These are phyloP conservation scores for Didymella arachidicola DNA, from an alignment of 2,329 filamentous ascomycete genomes.

Conservation along the genomic window DNA sequence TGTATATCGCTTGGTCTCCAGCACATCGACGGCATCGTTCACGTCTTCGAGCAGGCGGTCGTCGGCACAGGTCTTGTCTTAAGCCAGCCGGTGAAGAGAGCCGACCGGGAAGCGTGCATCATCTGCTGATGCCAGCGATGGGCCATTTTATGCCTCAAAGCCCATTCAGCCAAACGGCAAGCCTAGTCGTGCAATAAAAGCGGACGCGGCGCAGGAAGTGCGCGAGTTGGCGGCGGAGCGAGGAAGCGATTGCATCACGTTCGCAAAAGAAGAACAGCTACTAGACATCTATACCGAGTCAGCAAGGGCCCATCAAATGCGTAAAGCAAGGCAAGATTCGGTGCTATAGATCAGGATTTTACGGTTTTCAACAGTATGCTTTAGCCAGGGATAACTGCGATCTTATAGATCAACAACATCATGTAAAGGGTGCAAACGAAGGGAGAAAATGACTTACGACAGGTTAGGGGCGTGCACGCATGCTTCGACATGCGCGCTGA, in stretches of 20 bases:
- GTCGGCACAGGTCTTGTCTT: not conserved
- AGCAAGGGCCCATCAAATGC: not conserved
- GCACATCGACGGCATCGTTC: conserved; percentile 32
- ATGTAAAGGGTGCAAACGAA: not conserved
- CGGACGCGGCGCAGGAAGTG: conserved; percentile 5
- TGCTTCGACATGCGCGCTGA: not conserved
- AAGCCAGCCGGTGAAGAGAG: conserved; percentile 23
- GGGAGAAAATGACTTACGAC: not conserved
- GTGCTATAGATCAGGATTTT: conserved; percentile 13
- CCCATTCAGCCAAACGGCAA: not conserved
- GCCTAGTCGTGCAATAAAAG: conserved; percentile 7
- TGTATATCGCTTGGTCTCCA: conserved; percentile 30
- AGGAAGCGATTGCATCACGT: not conserved
- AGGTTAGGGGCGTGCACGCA: not conserved
- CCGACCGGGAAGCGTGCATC: conserved; percentile 26
- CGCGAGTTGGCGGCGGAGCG: not conserved
- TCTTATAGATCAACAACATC: conserved; percentile 17
- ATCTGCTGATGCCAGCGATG: conserved; percentile 25
- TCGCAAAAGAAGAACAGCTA: not conserved
- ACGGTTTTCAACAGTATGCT: conserved; percentile 20
- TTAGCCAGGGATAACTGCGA: conserved; percentile 24
- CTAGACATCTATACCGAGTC: not conserved
- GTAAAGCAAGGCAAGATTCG: not conserved
- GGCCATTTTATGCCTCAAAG: conserved; percentile 28
- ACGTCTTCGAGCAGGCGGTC: conserved; percentile 36